These are phyloP conservation scores for Blastobotrys aristatus DNA, from an alignment of 1,139 yeast genomes.

Conservation along the genomic window DNA sequence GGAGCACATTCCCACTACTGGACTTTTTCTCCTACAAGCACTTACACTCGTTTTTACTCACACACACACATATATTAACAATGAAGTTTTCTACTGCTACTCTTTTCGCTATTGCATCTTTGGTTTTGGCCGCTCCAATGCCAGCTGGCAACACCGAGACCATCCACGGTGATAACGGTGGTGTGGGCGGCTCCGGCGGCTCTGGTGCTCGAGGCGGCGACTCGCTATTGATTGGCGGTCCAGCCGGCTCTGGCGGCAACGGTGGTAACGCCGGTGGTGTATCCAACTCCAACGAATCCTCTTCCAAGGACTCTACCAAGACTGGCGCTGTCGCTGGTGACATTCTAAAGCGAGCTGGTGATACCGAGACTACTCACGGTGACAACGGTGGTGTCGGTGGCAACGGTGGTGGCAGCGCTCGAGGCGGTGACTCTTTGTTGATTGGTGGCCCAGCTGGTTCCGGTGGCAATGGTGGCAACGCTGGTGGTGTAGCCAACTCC, in stretches of 20 bases:
- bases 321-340: not conserved
- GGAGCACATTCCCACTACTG: too few relatives aligned
- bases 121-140: constrained; percentile 29
- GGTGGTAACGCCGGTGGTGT: constrained; percentile 9
- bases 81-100: constrained; percentile 4
- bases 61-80: not conserved
- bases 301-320: not conserved
- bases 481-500: constrained; percentile 6
- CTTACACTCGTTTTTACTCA: not conserved
- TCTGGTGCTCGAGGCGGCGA: not conserved
- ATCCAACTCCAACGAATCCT: not conserved
- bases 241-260: constrained; percentile 1
- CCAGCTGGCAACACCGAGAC: constrained; percentile 2
- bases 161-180: constrained; percentile 6
- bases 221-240: not conserved
- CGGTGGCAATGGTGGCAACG: constrained; percentile 5
- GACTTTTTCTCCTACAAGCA: too few relatives aligned
- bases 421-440: constrained; percentile 2
- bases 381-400: constrained; percentile 9
- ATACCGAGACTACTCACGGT: not conserved
- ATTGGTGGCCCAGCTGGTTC: constrained; percentile 1
- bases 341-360: constrained; percentile 6
- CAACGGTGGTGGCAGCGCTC: constrained; percentile 1
- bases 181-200: constrained; percentile 6
- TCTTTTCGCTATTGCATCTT: constrained; percentile 1